Base-by-base conservation (phyloP, 768 basidiomycete genomes). In the Mycena vitilis region DNA sequence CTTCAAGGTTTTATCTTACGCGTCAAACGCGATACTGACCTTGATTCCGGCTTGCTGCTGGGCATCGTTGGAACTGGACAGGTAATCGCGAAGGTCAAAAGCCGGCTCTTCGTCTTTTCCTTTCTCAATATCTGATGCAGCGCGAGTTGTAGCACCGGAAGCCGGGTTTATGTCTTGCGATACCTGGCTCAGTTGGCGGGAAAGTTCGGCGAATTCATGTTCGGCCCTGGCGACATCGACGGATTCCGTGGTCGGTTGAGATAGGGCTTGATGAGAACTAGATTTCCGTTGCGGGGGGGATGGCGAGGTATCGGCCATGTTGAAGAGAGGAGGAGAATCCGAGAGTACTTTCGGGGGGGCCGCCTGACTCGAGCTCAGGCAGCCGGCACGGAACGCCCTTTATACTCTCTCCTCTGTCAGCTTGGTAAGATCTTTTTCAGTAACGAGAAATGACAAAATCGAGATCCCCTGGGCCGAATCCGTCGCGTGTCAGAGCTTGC, bases 81-180 rank as follows among this genome's bases (percentile, higher is more conserved):
- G 82, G 71, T 91, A 93, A 66, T 91, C 90, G 18, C 85, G 85
- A 22, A 93, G 86, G 75, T 92, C 87, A 70, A 92, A 93, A 0
- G 75, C 30, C 30, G 30, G 75, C 15, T 81, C 76, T 13, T 79
- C 76, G 5, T 77, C 77, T 16, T 66, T 76, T 12, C 75, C 81
- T 57, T 85, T 85, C 72, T 84, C 82, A 13, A 80, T 49, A 37
- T 84, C 88, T 65, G 84, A 81, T 63, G 82, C 84, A 48, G 69
- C 57, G 40, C 81, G 60, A 55, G 84, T 85, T 11, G 78, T 74
- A 7, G 76, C 52, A 45, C 51, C 34, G 34, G 63, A 57, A 36
- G 36, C 45, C 23, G 15, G 18, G 15, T 15, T 44, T 40, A 18
- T 74, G 48, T 79, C 71, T 49, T 61, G 37, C 8, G 65, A 72